Evolutionary conservation across 2,329 filamentous ascomycete genomes (phyloP), one percentile per base, ranked within the genome.

Genomic region (Xylariaceae sp.): DNA sequence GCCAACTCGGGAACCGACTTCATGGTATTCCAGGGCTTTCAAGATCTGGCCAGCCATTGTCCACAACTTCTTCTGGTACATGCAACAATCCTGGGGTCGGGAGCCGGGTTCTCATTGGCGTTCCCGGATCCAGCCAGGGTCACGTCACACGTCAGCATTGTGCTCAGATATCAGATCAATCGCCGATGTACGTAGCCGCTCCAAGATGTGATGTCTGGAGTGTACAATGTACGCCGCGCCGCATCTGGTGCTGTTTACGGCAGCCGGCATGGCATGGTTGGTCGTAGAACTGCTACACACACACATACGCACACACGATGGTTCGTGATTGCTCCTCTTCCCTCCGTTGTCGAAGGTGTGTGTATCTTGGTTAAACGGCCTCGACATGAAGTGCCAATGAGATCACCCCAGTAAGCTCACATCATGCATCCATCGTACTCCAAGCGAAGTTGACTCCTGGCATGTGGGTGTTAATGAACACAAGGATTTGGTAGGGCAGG

Each of bases 111-210:
- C 51, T 35, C 18, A 47, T 56, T 54, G 52, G 37, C 57, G 55
- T 52, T 37, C 52, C 37, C 41, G 41, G 49, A 10, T 4, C 34
- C n/a, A 56, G 18, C 15, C 45, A 51, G 51, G 55, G 49, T 56
- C 51, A 55, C 37, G 60, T 58, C 37, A 55, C 60, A 64, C 57
- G 47, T 58, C 53, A 61, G 51, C 56, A 51, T 61, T 44, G 57
- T 47, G 54, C 59, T 56, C 56, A 52, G 59, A 61, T 63, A 56
- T 53, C 56, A 63, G 59, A 63, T 61, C 59, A 63, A 54, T 54
- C 55, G 56, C 58, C 58, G 56, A 63, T 39, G 51, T 51, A 61
- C 18, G 50, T 55, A 56, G 35, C 58, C 49, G 51, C 39, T 51
- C 23, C 45, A 41, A 56, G 53, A 60, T 57, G 52, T 50, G 35